Conservation (phyloP, 352 stramenopile species). For the Globisporangium recalcitrans region DNA sequence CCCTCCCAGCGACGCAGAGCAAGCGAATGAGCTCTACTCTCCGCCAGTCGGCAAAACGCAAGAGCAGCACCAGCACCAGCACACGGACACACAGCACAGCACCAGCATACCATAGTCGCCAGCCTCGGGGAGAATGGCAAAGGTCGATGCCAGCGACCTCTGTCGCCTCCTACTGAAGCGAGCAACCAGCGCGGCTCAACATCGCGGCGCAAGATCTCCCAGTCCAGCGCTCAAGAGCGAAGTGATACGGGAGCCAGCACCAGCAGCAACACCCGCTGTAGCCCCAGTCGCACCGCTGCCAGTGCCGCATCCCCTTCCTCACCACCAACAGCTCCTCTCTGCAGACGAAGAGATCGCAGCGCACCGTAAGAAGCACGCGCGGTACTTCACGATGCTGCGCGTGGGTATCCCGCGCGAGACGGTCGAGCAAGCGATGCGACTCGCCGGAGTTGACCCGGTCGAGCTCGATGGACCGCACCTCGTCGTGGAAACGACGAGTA, state of each 20-base stretch:
- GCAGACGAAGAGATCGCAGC: conserved; percentile 29
- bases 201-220: not conserved
- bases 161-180: conserved; percentile 6
- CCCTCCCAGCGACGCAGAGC: too few relatives aligned
- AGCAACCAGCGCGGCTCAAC: not conserved
- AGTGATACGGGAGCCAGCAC: not conserved
- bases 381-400: conserved; percentile 54
- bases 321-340: not conserved
- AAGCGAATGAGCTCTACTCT: too few relatives aligned
- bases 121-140: too few relatives aligned
- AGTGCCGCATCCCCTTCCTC: not conserved
- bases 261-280: not conserved
- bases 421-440: conserved; percentile 48
- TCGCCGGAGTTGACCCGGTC: conserved; percentile 30
- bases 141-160: conserved; percentile 1
- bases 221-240: not conserved
- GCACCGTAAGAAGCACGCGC: conserved; percentile 32
- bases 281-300: not conserved
- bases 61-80: not conserved
- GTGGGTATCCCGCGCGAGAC: conserved; percentile 34
- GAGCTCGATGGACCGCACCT: conserved; percentile 18
- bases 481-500: not conserved
- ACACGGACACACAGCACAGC: not conserved
- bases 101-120: too few relatives aligned
- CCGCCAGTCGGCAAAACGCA: not conserved